Evolutionary conservation across 169 alveolate species (phyloP), one percentile per base, ranked within the genome.

Genomic region (Hepatocystis sp.): DNA sequence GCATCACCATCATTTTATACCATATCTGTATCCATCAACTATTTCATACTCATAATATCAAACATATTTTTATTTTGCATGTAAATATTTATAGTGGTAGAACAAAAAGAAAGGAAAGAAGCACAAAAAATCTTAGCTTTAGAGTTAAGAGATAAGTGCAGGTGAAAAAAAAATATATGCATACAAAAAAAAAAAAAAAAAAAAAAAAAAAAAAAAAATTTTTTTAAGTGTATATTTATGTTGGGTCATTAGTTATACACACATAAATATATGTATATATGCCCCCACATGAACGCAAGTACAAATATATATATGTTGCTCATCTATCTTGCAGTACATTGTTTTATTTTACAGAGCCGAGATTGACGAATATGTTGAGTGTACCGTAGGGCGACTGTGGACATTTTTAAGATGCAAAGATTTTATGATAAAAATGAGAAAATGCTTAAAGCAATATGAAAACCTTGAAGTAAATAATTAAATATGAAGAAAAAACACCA

Each of bases 321-420:
- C n/a, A n/a, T n/a, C n/a, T n/a, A n/a, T n/a, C n/a, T n/a, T n/a
- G n/a, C n/a, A n/a, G n/a, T 39, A 49, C 23, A 2, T 13, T 28
- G 32, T 40, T n/a, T 21, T 42, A n/a, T 39, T 49, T 25, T 11
- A 36, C 15, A 76, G 88, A 36, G 65, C 88, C 4, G 88, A 76
- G 46, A 76, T 76, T 76, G 88, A 76, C 15, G 88, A 76, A 46
- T 76, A 42, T 64, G 76, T 76, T 49, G 88, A 76, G 51, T 76
- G 88, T 36, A 40, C 88, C 0, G 88, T 76, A 10, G 88, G 88
- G 32, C 56, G 65, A 28, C 13, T 76, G 30, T 76, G 88, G 88
- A 76, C 88, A 76, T 58, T 76, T n/a, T 51, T 76, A 30, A 60
- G 51, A 27, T 76, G 88, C 88, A 76, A 76, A 30, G 88, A 76